These are phyloP conservation scores for Anisodus tanguticus DNA, from an alignment of 257 asterid species.

Conservation along the genomic window DNA sequence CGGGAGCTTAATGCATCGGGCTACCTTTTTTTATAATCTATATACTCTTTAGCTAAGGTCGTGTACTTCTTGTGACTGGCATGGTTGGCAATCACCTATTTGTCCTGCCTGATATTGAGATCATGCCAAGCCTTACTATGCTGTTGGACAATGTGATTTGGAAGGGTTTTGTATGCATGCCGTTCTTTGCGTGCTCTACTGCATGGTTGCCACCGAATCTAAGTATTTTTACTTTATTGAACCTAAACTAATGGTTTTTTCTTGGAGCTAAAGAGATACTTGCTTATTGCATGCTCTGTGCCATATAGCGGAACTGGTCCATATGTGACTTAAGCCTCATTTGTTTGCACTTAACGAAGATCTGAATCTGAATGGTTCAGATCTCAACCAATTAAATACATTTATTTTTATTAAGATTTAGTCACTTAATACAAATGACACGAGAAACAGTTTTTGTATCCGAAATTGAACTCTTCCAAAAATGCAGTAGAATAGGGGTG, in stretches of 20 bases:
- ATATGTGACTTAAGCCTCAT: background rate
- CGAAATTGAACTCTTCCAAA: too few species aligned
- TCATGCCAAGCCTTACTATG: background rate
- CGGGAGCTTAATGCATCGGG: too few species aligned
- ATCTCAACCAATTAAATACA: too few species aligned
- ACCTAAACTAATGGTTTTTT: background rate
- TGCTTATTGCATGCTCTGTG: background rate
- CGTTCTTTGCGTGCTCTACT: background rate
- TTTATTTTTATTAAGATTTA: too few species aligned
- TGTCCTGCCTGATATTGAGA: background rate
- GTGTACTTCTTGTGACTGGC: background rate
- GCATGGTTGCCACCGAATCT: background rate
- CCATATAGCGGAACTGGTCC: background rate
- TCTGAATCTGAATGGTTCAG: background rate
- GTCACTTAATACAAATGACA: too few species aligned
- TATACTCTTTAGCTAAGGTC: background rate
- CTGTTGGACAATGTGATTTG: background rate
- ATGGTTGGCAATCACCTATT: background rate
- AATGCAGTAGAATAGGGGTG: too few species aligned
- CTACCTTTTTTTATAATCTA: background rate
- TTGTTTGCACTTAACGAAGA: too few species aligned
- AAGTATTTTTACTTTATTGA: background rate
- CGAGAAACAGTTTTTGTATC: too few species aligned
- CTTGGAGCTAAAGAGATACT: constrained; percentile 5
- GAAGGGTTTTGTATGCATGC: background rate